A percentile compares a stretch with the other conserved stretches of the same genome.
Evolutionary conservation across 2,329 filamentous ascomycete genomes (phyloP).

Genomic region (Aspergillus fischeri): DNA sequence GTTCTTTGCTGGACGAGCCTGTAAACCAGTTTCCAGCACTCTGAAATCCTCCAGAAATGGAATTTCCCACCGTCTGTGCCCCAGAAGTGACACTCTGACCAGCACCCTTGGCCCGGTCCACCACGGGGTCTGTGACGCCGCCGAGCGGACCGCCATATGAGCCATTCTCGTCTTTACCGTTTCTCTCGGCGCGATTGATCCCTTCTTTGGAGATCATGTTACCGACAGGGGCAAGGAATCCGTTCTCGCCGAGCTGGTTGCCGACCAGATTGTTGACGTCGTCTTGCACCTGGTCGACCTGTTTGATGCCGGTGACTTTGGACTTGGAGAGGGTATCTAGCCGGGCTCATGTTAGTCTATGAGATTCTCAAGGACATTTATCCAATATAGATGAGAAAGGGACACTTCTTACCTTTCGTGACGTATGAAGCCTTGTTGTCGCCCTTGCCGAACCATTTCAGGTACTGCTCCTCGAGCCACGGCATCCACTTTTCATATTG

Average conservation of each 20-base stretch:
- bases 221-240: conserved; percentile 48
- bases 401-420: conserved; percentile 43
- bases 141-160: conserved; percentile 26
- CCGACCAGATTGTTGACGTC: conserved; percentile 46
- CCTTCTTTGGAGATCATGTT: conserved; percentile 50
- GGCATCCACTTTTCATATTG: conserved; percentile 55
- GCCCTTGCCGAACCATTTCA: conserved; percentile 51
- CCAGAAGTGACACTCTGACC: conserved; percentile 6
- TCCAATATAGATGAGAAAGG: background rate
- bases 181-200: conserved; percentile 50
- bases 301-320: conserved; percentile 48
- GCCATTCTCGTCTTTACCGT: conserved; percentile 53
- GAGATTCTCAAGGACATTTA: background rate
- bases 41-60: conserved; percentile 9
- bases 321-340: conserved; percentile 50
- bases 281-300: conserved; percentile 52
- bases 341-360: background rate
- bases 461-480: conserved; percentile 54
- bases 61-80: conserved; percentile 9
- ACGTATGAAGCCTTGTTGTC: conserved; percentile 55
- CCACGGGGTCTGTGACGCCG: conserved; percentile 9
- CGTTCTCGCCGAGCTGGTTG: conserved; percentile 51
- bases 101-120: conserved; percentile 7
- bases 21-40: conserved; percentile 1
- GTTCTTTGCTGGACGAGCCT: background rate